Conservation (phyloP, 352 stramenopile genomes). For the Pythium periplocum region DNA sequence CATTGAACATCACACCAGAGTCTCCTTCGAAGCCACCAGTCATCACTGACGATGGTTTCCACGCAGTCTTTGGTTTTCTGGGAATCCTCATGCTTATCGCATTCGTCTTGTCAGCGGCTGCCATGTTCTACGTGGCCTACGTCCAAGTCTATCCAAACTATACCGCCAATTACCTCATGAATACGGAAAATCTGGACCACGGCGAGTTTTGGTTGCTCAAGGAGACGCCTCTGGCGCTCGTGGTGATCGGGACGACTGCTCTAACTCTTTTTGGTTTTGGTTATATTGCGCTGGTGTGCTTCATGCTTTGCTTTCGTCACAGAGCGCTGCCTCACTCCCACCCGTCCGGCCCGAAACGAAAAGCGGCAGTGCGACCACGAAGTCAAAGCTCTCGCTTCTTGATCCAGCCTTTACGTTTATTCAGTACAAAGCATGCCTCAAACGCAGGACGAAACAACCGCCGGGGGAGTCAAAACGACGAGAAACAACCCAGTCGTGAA, state of each 20-base stretch:
- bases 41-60: not conserved
- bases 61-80: constrained; percentile 5
- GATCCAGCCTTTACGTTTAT: no score
- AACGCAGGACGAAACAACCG: not conserved
- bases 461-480: no score
- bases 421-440: not conserved
- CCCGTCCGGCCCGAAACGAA: no score
- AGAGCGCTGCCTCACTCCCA: not conserved
- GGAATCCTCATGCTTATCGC: constrained; percentile 8
- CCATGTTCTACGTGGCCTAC: constrained; percentile 6
- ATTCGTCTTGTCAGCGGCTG: constrained; percentile 6
- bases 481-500: not conserved
- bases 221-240: not conserved
- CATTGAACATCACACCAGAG: not conserved
- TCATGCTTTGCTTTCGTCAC: constrained; percentile 16
- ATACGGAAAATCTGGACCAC: constrained; percentile 10
- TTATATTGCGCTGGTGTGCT: constrained; percentile 12
- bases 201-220: constrained; percentile 19
- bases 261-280: constrained; percentile 6
- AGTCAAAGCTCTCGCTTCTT: no score
- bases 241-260: constrained; percentile 1
- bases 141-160: constrained; percentile 16
- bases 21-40: not conserved
- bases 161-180: no score
- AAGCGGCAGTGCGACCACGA: no score